Percentiles rank a stretch among this genome's conserved stretches.
Evolutionary conservation across 306 rosid genomes (phyloP).

Genomic region (Sphenostylis stenocarpa): DNA sequence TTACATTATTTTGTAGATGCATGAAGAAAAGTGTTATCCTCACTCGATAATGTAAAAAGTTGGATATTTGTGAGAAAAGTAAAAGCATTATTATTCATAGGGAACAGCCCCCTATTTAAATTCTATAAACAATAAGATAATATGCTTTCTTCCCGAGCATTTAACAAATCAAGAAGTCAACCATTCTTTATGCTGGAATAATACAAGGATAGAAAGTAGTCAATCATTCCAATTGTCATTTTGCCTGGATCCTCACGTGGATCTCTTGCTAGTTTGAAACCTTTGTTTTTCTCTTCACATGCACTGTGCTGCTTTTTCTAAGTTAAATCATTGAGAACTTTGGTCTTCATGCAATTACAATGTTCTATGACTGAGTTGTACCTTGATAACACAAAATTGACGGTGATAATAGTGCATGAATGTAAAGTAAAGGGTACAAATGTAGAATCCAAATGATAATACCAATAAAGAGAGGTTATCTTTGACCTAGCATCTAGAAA

Average conservation of each 20-base stretch:
- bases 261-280: slow-evolving; percentile 17
- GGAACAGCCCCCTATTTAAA: slow-evolving; percentile 13
- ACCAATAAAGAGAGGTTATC: not conserved
- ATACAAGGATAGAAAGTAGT: slow-evolving; percentile 6
- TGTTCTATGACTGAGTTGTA: not conserved
- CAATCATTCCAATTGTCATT: slow-evolving; percentile 18
- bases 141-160: slow-evolving; percentile 11
- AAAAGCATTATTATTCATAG: slow-evolving; percentile 25
- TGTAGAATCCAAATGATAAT: not conserved
- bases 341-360: slow-evolving; percentile 9
- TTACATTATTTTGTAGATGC: not conserved
- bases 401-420: not conserved
- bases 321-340: not conserved
- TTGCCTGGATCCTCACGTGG: slow-evolving; percentile 29
- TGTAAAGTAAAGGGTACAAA: not conserved
- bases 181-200: slow-evolving; percentile 23
- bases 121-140: slow-evolving; percentile 17
- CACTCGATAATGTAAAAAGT: slow-evolving; percentile 12
- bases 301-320: slow-evolving; percentile 11
- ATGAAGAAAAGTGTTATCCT: slow-evolving; percentile 12
- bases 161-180: slow-evolving; percentile 24
- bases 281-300: slow-evolving; percentile 6
- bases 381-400: not conserved
- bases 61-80: slow-evolving; percentile 28
- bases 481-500: not conserved